Evolutionary conservation across 1,139 yeast species (phyloP), one percentile per base, ranked within the genome.

Genomic region (Magnusiomyces clavatus): DNA sequence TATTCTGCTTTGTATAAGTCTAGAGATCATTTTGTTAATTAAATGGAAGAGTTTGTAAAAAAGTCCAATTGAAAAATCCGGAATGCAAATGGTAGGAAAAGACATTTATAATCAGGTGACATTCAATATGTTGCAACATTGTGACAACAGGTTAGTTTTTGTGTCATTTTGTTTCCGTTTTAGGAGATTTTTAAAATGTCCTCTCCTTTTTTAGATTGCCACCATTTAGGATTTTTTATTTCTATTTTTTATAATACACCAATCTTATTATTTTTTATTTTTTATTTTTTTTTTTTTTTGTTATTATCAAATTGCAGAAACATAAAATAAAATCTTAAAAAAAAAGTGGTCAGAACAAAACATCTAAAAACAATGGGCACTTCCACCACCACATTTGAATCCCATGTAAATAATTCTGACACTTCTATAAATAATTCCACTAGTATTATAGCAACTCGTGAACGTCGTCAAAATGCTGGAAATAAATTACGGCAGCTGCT

Each of bases 381-480:
- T 24, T 24, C 31, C 31, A 24, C 31, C 31, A 24, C 31, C 31
- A 24, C 31, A 24, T 8, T 24, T 24, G 31, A 24, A 24, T 24
- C 31, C 31, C 31, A 24, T 24, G 31, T 24, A 24, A 24, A 24
- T 24, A 24, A 24, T 24, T 24, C 31, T 5, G 31, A 24, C 31
- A 24, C 31, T 24, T 24, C 31, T 24, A 24, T 5, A 5, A 24
- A 24, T 24, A 24, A 24, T 8, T 24, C 31, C 6, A 24, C 31
- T 14, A 54, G 56, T 29, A 54, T 54, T 39, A 54, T 85, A 60
- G 81, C 86, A 13, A 83, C 94, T 5, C 77, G 96, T 57, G 71
- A 81, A 54, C 76, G 89, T 58, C 80, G 99, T 51, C 69, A 88
- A 48, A 92, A 92, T 69, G 98, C 98, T 1, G 99, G 99, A 11